A percentile compares a stretch with the other conserved stretches of the same genome.
Conservation (phyloP, 306 rosid genomes). For the Vicia faba region DNA sequence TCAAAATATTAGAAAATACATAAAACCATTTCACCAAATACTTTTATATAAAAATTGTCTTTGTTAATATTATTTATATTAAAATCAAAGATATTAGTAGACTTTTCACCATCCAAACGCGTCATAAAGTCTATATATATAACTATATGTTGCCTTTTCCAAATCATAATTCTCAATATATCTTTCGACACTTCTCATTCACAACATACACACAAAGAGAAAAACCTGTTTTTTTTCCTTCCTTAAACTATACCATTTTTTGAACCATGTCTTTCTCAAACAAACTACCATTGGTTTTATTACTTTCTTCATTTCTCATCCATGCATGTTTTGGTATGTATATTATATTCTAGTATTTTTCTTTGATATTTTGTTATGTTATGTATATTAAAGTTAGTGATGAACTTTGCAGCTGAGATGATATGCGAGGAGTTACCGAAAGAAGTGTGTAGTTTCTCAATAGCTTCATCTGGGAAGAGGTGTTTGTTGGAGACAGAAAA, state of each 20-base stretch:
- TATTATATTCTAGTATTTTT: not conserved
- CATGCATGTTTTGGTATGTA: conserved; percentile 34
- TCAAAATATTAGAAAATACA: too few species aligned
- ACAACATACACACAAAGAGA: too few species aligned
- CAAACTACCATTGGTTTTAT: conserved; percentile 38
- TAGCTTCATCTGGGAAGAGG: conserved; percentile 80
- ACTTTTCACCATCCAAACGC: not conserved
- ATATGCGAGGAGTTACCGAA: conserved; percentile 63
- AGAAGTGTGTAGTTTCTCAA: conserved; percentile 64
- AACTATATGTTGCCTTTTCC: not conserved
- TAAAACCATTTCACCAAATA: too few species aligned
- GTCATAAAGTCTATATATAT: conserved; percentile 29
- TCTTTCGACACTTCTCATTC: conserved; percentile 2
- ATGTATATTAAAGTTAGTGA: not conserved
- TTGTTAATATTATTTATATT: too few species aligned
- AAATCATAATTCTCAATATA: not conserved
- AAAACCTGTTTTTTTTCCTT: too few species aligned
- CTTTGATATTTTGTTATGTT: not conserved
- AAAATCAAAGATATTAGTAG: too few species aligned
- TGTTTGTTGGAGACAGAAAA: conserved; percentile 66
- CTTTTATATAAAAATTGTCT: too few species aligned
- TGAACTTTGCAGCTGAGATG: conserved; percentile 47
- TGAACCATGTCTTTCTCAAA: conserved; percentile 35
- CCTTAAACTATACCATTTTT: too few species aligned
- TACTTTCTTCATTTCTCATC: conserved; percentile 40